Evolutionary conservation across 2,329 filamentous ascomycete species (phyloP), one percentile per base, ranked within the genome.

Genomic region (Calonectria crousiana): DNA sequence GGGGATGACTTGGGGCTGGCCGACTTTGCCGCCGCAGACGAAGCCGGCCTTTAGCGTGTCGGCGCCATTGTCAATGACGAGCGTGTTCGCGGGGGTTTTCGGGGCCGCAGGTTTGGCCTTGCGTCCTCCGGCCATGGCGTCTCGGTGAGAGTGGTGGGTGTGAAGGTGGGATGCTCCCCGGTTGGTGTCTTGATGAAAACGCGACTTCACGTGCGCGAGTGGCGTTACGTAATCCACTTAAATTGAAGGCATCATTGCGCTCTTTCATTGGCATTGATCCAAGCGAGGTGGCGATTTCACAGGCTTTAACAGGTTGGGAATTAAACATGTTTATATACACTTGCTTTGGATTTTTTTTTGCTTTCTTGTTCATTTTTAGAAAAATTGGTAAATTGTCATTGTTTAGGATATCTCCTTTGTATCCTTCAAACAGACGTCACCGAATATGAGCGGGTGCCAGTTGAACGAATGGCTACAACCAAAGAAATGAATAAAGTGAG

Each of bases 11-110:
- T 90, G 88, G 77, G 95, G 97, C n/a, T 85, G 84, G 76, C 88
- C 86, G 44, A 85, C 81, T 69, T 86, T 82, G 32, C 86, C 81
- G 47, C 86, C 84, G 44, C 86, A 84, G 1, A 92, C 92, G 80
- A 96, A 93, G 68, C 97, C 97, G 20, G 96, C 95, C 87, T 99
- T 99, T 84, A 99, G 91, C 9, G 93, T 96, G 85, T 95, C 93
- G 53, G 93, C 96, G 83, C 97, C 97, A 87, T 98, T 98, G 87
- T 99, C 97, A 81, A 99, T 89, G 58, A 99, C 90, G 69, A 99
- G 92, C 0, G 96, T 98, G 73, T 88, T 90, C 2, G 88, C 82
- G 0, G 93, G 92, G 10, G 91, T 86, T 30, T 88, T 82, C 5
- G 90, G 86, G 58, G 87, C 86, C 8, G 88, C 83, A 20, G 87